Base-by-base conservation (phyloP, 148 eudicot genomes). In the Cornus kousa region DNA sequence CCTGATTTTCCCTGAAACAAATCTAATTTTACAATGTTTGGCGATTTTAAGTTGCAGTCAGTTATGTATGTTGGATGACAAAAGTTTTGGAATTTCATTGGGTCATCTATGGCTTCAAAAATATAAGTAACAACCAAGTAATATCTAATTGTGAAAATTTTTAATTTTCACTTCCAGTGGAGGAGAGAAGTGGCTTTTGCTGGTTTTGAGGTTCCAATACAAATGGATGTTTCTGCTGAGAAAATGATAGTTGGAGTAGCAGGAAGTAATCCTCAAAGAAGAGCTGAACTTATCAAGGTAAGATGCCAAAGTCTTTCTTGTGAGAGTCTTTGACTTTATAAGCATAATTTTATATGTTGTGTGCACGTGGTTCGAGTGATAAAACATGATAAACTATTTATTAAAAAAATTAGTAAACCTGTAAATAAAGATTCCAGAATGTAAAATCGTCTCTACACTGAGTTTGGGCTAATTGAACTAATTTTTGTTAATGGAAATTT, bases 171-270 rank as follows among this genome's bases (percentile, higher is more conserved):
- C 79, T 71, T 89, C 78, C 83, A 96, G 99, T 96, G 98, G 99
- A 92, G 93, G 80, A 83, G 99, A 81, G 99, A 96, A 82, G 98
- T 96, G 78, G 97, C 98, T 67, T 96, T 96, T 87, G 98, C 99
- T 84, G 99, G 99, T 59, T 96, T 91, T 84, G 97, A 93, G 84
- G 97, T 96, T 80, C 90, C 98, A 8, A 96, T 96, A 79, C 99
- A 96, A 82, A 93, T 93, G 95, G 97, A 96, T 80, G 75, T 96
- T 73, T 93, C 99, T 74, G 98, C 98, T 89, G 90, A 96, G 83
- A 93, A 96, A 83, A 96, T 96, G 99, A 90, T 92, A 74, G 92
- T 81, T 73, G 99, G 99, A 31, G 95, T 96, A 35, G 80, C 86
- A 20, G 98, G 91, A 60, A 81, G 89, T 74, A 90, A 90, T 82